Evolutionary conservation across 306 rosid genomes (phyloP).

Genomic region (Cyamopsis tetragonoloba): DNA sequence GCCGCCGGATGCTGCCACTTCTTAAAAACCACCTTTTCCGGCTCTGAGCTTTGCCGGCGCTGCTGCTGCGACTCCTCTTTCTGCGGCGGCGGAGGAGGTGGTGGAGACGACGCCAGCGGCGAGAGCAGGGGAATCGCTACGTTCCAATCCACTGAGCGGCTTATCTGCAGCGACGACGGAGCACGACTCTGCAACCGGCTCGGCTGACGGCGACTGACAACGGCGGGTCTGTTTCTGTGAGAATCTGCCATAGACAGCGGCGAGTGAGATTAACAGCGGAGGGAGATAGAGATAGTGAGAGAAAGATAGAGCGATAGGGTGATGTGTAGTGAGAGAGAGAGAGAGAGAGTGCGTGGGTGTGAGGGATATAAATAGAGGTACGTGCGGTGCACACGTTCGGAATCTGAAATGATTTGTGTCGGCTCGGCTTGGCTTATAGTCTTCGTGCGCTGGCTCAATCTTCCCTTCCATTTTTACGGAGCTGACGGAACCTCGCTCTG

Average conservation of each 20-base stretch:
- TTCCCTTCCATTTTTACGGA: too few relatives aligned
- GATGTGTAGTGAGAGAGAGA: background rate
- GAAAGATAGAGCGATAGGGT: background rate
- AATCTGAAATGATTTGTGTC: background rate
- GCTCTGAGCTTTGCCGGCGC: constrained; percentile 26
- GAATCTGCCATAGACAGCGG: constrained; percentile 52
- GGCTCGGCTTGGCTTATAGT: background rate
- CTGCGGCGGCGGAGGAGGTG: constrained; percentile 29
- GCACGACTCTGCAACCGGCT: constrained; percentile 79
- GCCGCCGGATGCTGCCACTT: constrained; percentile 98
- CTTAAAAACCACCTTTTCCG: constrained; percentile 46
- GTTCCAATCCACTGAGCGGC: constrained; percentile 63
- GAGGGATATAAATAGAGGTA: constrained; percentile 18
- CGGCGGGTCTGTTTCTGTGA: constrained; percentile 21
- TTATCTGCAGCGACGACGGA: constrained; percentile 64
- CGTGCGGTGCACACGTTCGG: constrained; percentile 35
- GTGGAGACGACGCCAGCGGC: constrained; percentile 65
- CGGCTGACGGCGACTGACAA: constrained; percentile 33
- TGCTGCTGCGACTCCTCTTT: constrained; percentile 28
- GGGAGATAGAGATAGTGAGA: background rate
- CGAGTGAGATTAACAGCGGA: background rate
- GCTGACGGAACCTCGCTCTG: too few relatives aligned
- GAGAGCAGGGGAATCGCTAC: constrained; percentile 83
- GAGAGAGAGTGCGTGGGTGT: background rate
- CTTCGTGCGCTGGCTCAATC: too few relatives aligned